A percentile compares a stretch with the other conserved stretches of the same genome.
Evolutionary conservation across 306 rosid species (phyloP).

Genomic region (Vigna reflexopilosa): DNA sequence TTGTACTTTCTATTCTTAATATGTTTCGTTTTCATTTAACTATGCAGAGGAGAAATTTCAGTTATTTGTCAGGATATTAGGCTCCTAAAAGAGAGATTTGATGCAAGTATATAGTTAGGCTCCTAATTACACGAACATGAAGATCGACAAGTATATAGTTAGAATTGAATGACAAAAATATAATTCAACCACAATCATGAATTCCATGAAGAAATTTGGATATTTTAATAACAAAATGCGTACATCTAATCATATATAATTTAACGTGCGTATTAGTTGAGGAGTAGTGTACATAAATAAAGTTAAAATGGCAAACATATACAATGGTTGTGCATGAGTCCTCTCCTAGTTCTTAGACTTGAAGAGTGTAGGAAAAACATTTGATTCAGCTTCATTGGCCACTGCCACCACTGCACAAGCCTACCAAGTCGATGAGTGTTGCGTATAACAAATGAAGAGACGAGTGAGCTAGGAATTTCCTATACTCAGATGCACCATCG

Average conservation of each 20-base stretch:
- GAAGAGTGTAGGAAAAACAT: constrained; percentile 8
- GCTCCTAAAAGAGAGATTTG: constrained; percentile 85
- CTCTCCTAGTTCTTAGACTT: background rate
- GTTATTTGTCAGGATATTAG: constrained; percentile 80
- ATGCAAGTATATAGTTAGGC: constrained; percentile 42
- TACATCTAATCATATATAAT: constrained; percentile 11
- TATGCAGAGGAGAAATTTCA: constrained; percentile 84
- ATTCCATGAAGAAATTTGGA: constrained; percentile 1
- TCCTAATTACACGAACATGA: constrained; percentile 75
- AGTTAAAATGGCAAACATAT: background rate
- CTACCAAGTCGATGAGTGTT: constrained; percentile 80
- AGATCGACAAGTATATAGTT: constrained; percentile 54
- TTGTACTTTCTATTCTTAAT: background rate
- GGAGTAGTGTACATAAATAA: background rate
- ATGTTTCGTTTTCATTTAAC: constrained; percentile 27
- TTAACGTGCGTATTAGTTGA: background rate
- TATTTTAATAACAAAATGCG: background rate
- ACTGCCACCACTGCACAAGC: constrained; percentile 72
- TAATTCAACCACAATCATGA: constrained; percentile 17
- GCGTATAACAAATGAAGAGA: constrained; percentile 79
- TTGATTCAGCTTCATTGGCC: constrained; percentile 49
- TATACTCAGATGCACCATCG: constrained; percentile 70
- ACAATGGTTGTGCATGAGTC: background rate
- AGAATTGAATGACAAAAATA: constrained; percentile 27
- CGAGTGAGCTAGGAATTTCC: constrained; percentile 75